A percentile compares a stretch with the other conserved stretches of the same genome.
phyloP scores from a whole-genome alignment of 2,329 filamentous ascomycete species.

The Microdochium paspali region DNA sequence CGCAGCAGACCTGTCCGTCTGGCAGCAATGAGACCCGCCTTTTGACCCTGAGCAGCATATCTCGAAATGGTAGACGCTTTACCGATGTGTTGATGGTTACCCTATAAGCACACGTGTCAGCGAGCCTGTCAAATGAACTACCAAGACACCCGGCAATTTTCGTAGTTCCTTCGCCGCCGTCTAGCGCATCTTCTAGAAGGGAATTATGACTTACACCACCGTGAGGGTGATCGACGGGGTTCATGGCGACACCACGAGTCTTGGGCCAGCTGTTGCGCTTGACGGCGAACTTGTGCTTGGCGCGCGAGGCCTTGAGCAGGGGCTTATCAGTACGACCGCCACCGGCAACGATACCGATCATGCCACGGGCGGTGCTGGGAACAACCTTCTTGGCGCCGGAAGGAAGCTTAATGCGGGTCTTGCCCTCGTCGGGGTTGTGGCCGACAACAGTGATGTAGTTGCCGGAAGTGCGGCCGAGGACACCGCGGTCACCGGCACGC shows the following conservation, averaged over 20 bases:
- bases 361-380: slow-evolving; percentile 83
- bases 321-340: slow-evolving; percentile 99
- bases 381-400: slow-evolving; percentile 99
- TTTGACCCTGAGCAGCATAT: slow-evolving; percentile 97
- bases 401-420: slow-evolving; percentile 99
- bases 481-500: slow-evolving; percentile 94
- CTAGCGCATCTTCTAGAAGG: background rate
- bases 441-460: slow-evolving; percentile 99
- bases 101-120: slow-evolving; percentile 43
- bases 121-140: slow-evolving; percentile 9
- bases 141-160: too few species aligned
- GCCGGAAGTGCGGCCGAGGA: slow-evolving; percentile 91
- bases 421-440: slow-evolving; percentile 98
- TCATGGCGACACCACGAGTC: slow-evolving; percentile 99
- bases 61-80: slow-evolving; percentile 99
- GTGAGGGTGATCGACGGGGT: slow-evolving; percentile 98
- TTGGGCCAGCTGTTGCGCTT: slow-evolving; percentile 99
- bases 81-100: slow-evolving; percentile 99
- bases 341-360: slow-evolving; percentile 99
- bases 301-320: slow-evolving; percentile 96
- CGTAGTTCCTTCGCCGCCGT: background rate
- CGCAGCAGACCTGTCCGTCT: slow-evolving; percentile 99
- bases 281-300: slow-evolving; percentile 99
- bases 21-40: slow-evolving; percentile 99
- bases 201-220: slow-evolving; percentile 58